A percentile compares a stretch with the other conserved stretches of the same genome.
These are phyloP conservation scores for Filosporella fistucella DNA, from an alignment of 495 filamentous ascomycete species.

Conservation along the genomic window DNA sequence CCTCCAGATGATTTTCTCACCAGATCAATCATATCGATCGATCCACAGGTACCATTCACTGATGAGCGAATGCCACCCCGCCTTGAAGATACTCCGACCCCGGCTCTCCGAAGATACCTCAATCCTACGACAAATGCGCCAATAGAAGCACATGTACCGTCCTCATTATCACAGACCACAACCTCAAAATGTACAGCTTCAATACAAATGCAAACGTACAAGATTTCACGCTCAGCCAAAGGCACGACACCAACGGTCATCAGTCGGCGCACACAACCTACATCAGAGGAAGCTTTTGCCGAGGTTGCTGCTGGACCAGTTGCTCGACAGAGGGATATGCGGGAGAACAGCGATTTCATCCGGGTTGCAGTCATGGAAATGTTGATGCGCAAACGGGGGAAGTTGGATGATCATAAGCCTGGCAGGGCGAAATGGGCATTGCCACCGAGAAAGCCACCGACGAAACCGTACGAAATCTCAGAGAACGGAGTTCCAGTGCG, in stretches of 20 bases:
- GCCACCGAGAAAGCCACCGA: constrained; percentile 68
- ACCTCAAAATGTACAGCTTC: constrained; percentile 59
- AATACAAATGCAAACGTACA: constrained; percentile 86
- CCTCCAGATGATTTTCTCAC: constrained; percentile 88
- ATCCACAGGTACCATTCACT: constrained; percentile 68
- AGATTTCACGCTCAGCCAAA: constrained; percentile 39
- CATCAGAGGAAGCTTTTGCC: constrained; percentile 16
- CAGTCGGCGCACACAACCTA: constrained; percentile 22
- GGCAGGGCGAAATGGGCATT: constrained; percentile 80
- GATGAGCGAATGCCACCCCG: constrained; percentile 85
- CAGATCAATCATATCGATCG: constrained; percentile 72
- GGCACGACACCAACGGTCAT: constrained; percentile 31
- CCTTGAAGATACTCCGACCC: constrained; percentile 69
- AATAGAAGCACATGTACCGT: constrained; percentile 56
- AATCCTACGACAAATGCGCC: constrained; percentile 73
- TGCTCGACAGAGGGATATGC: constrained; percentile 77
- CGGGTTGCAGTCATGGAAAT: constrained; percentile 93
- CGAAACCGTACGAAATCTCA: constrained; percentile 46
- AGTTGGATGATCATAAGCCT: constrained; percentile 79
- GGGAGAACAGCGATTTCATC: constrained; percentile 93
- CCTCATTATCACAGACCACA: constrained; percentile 25
- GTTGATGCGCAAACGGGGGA: constrained; percentile 91
- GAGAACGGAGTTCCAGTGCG: constrained; percentile 45
- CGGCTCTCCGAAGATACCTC: constrained; percentile 85
- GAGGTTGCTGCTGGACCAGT: constrained; percentile 30